Evolutionary conservation across 345 rosid species (phyloP), one percentile per base, ranked within the genome.

Genomic region (Linum trigynum): DNA sequence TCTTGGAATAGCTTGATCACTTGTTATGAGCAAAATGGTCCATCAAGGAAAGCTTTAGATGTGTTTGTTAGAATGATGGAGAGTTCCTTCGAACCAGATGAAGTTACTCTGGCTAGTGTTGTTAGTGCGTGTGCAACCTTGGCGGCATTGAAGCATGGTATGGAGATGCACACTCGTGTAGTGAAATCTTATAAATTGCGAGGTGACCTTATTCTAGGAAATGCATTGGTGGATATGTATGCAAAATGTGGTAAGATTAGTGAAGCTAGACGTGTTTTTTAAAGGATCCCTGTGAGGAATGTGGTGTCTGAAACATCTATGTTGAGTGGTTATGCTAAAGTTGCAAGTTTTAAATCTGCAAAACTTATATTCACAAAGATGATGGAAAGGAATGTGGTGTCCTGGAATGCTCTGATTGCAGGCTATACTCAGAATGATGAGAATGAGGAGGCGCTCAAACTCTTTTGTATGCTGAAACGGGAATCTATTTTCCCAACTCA

Each of bases 341-440:
- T 82, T 59, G 83, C 88, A 0, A 81, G 90, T 70, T 79, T 87
- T 48, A 81, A 82, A 67, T 79, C 81, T 3, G 96, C 95, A 3
- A 85, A 90, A 66, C 75, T 75, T 36, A 74, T 91, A 86, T 91
- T 91, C 75, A 71, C 85, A 5, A 80, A 83, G 74, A 91, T 91
- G 96, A 75, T 64, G 3, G 90, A 83, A 75, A 87, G 82, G 74
- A 84, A 89, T 65, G 71, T 87, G 40, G 90, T 89, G 39, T 85
- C 97, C 48, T 92, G 98, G 98, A 92, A 92, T 72, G 96, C 97
- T 23, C 89, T 92, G 17, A 92, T 92, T 17, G 86, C 97, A 39
- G 97, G 97, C 36, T 92, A 90, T 66, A 86, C 92, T 14, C 97
- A 92, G 71, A 92, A 83, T 45, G 84, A 91, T 56, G 88, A 89